A percentile compares a stretch with the other conserved stretches of the same genome.
These are phyloP conservation scores for Steccherinum ochraceum DNA, from an alignment of 768 basidiomycete species.

Conservation along the genomic window DNA sequence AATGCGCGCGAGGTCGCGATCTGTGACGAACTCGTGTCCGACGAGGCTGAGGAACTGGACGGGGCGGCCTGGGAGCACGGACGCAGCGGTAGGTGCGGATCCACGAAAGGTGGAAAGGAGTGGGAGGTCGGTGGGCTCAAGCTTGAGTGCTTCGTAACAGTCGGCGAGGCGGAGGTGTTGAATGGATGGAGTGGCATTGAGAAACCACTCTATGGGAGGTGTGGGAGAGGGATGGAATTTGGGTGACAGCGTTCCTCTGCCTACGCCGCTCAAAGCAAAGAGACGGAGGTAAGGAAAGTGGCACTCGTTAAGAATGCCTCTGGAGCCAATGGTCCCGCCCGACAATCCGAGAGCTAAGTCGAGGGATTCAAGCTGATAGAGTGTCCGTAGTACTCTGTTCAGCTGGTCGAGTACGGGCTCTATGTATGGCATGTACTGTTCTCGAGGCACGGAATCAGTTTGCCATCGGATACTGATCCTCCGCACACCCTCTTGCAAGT, in stretches of 20 bases:
- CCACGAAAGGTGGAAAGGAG: constrained; percentile 52
- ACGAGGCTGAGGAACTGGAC: constrained; percentile 50
- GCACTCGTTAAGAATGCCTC: constrained; percentile 18
- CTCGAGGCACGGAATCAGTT: constrained; percentile 27
- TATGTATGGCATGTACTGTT: constrained; percentile 17
- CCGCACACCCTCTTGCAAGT: constrained; percentile 40
- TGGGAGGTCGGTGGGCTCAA: constrained; percentile 41
- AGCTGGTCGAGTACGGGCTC: constrained; percentile 22
- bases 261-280: constrained; percentile 28
- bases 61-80: constrained; percentile 55
- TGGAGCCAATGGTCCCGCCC: constrained; percentile 27
- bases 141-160: constrained; percentile 35
- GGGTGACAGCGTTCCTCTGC: constrained; percentile 31
- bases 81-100: constrained; percentile 50
- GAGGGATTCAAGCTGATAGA: constrained; percentile 45
- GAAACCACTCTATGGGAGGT: constrained; percentile 28
- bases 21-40: constrained; percentile 51
- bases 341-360: constrained; percentile 50
- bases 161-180: constrained; percentile 36
- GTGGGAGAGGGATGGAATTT: constrained; percentile 25
- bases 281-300: constrained; percentile 23
- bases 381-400: constrained; percentile 31
- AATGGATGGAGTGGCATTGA: constrained; percentile 34
- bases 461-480: constrained; percentile 53
- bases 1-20: constrained; percentile 44